Base-by-base conservation (phyloP, 177 flowering plant species). In the Vitis hybrid region DNA sequence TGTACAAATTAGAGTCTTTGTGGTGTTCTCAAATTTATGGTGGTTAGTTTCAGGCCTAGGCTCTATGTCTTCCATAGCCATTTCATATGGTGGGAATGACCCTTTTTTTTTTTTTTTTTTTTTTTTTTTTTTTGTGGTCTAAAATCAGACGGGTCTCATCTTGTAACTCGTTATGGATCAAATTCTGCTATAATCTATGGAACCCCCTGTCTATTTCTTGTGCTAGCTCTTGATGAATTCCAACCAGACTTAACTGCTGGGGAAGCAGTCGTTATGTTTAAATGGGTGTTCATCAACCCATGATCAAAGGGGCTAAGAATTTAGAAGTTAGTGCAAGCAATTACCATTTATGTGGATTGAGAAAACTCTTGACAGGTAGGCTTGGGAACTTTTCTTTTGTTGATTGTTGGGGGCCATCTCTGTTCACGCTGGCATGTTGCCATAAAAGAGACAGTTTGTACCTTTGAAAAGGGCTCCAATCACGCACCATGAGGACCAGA, bases 211-310 rank as follows among this genome's bases (percentile, higher is more conserved):
- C n/a, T n/a, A n/a, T n/a, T n/a, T n/a, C n/a, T n/a, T n/a, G n/a
- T n/a, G n/a, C n/a, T n/a, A n/a, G n/a, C n/a, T n/a, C n/a, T n/a
- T n/a, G n/a, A n/a, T n/a, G n/a, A n/a, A n/a, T n/a, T n/a, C n/a
- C n/a, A n/a, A n/a, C n/a, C n/a, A n/a, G n/a, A n/a, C n/a, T n/a
- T 95, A 18, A 89, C 69, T 95, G 99, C 73, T 95, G 99, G 99
- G 99, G 99, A 24, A 89, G 82, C 71, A 90, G 88, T 70, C 74
- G 78, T 21, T 91, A 83, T 59, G 76, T 95, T 4, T 84, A 84
- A 67, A 91, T 87, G 89, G 99, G 98, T 18, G 90, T 87, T 51
- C 94, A 93, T 58, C 93, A 90, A 54, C 91, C 94, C 5, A 94
- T 88, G 85, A 58, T 64, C 9, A 72, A 74, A 56, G 86, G 85